These are phyloP conservation scores for Polygonum aviculare DNA, from an alignment of 148 eudicot species.

Conservation along the genomic window DNA sequence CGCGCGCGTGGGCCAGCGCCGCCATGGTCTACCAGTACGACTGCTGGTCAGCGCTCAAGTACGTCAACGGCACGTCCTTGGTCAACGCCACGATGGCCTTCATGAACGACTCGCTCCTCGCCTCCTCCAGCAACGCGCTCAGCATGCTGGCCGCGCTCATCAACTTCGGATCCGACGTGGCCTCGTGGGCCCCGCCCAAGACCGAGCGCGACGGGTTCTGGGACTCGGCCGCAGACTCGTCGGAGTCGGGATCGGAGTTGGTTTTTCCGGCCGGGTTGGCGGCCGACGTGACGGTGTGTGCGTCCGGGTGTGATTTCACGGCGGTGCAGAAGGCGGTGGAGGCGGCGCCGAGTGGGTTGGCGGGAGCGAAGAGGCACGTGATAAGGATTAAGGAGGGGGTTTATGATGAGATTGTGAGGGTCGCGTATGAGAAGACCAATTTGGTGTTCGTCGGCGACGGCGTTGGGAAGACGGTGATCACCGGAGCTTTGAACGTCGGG, in stretches of 20 bases:
- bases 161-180: constrained; percentile 27
- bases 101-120: constrained; percentile 28
- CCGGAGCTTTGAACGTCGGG: constrained; percentile 47
- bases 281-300: constrained; percentile 56
- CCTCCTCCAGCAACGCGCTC: constrained; percentile 44
- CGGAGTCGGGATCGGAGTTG: constrained; percentile 9
- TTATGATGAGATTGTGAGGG: constrained; percentile 69
- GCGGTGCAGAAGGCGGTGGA: constrained; percentile 74
- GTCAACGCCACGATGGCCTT: constrained; percentile 51
- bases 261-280: constrained; percentile 27
- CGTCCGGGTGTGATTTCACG: constrained; percentile 31
- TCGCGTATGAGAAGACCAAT: constrained; percentile 59
- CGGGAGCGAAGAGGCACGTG: constrained; percentile 35
- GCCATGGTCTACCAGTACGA: constrained; percentile 62
- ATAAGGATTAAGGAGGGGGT: constrained; percentile 58
- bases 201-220: constrained; percentile 89
- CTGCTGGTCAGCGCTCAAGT: constrained; percentile 75
- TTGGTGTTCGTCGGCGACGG: constrained; percentile 84
- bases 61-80: constrained; percentile 49
- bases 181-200: constrained; percentile 44
- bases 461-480: constrained; percentile 67
- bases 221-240: constrained; percentile 27
- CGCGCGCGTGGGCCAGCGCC: constrained; percentile 68
- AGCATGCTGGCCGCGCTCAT: constrained; percentile 49
- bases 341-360: constrained; percentile 31